Evolutionary conservation across 2,329 filamentous ascomycete species (phyloP), one percentile per base, ranked within the genome.

Genomic region (Torrubiella hemipterigena): DNA sequence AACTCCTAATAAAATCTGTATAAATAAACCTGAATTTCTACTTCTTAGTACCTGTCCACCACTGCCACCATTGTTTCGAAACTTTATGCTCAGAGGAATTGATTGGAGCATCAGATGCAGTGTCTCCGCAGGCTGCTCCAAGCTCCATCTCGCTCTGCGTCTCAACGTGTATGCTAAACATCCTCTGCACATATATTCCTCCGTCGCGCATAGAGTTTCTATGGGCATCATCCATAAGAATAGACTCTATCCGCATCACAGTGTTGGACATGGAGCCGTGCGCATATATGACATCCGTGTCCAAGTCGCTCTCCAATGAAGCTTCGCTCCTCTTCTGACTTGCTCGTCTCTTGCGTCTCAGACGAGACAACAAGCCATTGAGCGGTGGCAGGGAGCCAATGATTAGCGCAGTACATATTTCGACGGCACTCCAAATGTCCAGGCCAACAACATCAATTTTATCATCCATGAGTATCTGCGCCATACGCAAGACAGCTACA

Each of bases 311-410:
- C 15, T 5, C 15, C 27, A n/a, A n/a, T n/a, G n/a, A n/a, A n/a
- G 11, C 24, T 17, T 5, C 15, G 32, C 12, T 33, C 27, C 6
- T 20, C 29, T 7, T 26, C 27, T 10, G 12, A 29, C 12, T 28
- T 43, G 5, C n/a, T 31, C 6, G 19, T 13, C 32, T 37, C 14
- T 37, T 34, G 5, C 20, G 30, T 13, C 42, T 20, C 6, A 30
- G 18, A 1, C 36, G 32, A 11, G 40, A 33, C 7, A 44, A 18
- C 19, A 46, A 26, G 6, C 29, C 27, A 23, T 44, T 46, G 19
- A 46, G 38, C 4, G 43, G 33, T 1, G 38, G 41, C 4, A 46
- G 31, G 3, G 35, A 44, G 6, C 43, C 42, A 11, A 46, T 41
- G 11, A 43, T 30, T n/a, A 46, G 27, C 14, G 38, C 36, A 32